Base-by-base conservation (phyloP, 495 filamentous ascomycete genomes). In the Terfezia boudieri region DNA sequence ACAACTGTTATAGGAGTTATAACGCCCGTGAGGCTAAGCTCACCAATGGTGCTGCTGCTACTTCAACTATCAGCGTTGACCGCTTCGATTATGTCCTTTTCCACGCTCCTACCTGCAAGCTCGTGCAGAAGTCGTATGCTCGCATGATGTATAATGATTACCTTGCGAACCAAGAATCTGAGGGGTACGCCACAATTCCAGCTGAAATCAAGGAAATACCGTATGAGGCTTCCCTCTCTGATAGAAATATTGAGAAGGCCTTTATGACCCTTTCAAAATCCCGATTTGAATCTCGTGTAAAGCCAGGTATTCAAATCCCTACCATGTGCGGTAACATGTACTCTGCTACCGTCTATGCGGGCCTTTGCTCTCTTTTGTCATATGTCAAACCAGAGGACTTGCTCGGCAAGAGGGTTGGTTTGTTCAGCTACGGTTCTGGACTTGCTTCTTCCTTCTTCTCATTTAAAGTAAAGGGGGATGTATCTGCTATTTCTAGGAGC, bases 311-410 rank as follows among this genome's bases (percentile, higher is more conserved):
- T 65, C 74, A 92, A 66, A 83, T 93, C 22, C 82, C 90, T 37
- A 95, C 87, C 48, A 81, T 86, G 72, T 94, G 87, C 69, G 90
- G 90, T 69, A 98, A 98, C 76, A 98, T 95, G 92, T 98, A 98
- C 73, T 88, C 82, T 63, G 90, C 83, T 51, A 94, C 85, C 66
- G 84, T 98, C 60, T 98, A 87, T 73, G 80, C 79, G 56, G 86
- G 85, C 54, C 74, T 98, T 49, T 76, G 78, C 67, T 81, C 80
- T 60, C 66, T 98, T 56, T 65, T 98, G 58, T 73, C 75, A 68
- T 80, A 87, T 64, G 71, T 88, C 55, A 71, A 74, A 58, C 78
- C 77, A 64, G 79, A 78, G 51, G 49, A 51, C 8, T 73, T 88
- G 55, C 74, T 83, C 67, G 82, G 85, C 61, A 94, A 92, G 81